Evolutionary conservation across 2,329 filamentous ascomycete genomes (phyloP).

Genomic region (Talaromyces sp.): DNA sequence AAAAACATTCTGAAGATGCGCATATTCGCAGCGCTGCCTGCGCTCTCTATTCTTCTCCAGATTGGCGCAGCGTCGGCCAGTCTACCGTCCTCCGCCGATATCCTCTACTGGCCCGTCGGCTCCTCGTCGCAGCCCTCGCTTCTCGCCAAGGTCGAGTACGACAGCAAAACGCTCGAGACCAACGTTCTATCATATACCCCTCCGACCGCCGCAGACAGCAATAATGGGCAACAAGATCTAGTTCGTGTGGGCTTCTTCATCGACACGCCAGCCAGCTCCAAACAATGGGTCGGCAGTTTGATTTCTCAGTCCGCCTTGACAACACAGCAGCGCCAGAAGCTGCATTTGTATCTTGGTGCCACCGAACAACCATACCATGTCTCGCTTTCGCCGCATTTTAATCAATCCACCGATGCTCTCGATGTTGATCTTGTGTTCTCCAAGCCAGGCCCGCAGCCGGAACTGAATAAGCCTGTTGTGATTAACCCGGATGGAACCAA

Average conservation of each 20-base stretch:
- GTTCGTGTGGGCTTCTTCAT: conserved; percentile 51
- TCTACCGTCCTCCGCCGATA: conserved; percentile 22
- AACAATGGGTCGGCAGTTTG: conserved; percentile 38
- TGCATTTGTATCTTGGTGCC: conserved; percentile 36
- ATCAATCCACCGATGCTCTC: conserved; percentile 13
- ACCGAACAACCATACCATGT: conserved; percentile 35
- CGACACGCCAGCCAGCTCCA: conserved; percentile 21
- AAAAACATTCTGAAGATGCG: conserved; percentile 1
- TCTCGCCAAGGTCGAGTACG: conserved; percentile 39
- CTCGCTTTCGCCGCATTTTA: conserved; percentile 26
- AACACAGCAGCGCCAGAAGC: conserved; percentile 21
- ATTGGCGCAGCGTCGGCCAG: conserved; percentile 8
- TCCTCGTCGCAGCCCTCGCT: conserved; percentile 25
- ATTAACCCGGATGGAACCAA: conserved; percentile 33
- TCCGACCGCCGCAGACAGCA: conserved; percentile 17
- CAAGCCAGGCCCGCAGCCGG: conserved; percentile 29
- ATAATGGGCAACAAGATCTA: conserved; percentile 40
- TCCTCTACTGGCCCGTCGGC: conserved; percentile 34
- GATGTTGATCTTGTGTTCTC: conserved; percentile 30
- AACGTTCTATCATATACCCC: conserved; percentile 36
- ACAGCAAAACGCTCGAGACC: conserved; percentile 31
- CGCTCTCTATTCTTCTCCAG: conserved; percentile 13
- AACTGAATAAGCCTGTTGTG: conserved; percentile 36
- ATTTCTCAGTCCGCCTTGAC: conserved; percentile 31
- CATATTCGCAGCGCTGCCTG: not conserved